phyloP scores from a whole-genome alignment of 306 rosid species.

The Cajanus cajan region DNA sequence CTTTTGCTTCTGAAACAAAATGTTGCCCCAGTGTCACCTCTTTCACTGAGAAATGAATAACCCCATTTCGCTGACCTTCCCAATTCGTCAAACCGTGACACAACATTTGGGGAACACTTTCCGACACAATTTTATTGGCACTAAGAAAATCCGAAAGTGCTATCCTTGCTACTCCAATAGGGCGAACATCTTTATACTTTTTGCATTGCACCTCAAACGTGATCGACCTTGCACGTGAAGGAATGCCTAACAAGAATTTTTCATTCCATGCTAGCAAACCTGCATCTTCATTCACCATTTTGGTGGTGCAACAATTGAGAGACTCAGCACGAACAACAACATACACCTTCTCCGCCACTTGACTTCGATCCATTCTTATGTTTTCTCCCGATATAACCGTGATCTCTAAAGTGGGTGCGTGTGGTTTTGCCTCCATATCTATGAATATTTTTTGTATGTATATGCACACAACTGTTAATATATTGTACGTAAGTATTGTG shows the following conservation, averaged over 20 bases:
- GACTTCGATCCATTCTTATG: constrained; percentile 24
- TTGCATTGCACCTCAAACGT: constrained; percentile 50
- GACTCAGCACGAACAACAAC: constrained; percentile 44
- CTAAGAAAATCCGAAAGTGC: constrained; percentile 49
- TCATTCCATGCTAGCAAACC: constrained; percentile 49
- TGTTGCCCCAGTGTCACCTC: neutral
- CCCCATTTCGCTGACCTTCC: constrained; percentile 53
- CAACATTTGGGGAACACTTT: constrained; percentile 34
- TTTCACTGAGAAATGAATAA: constrained; percentile 51
- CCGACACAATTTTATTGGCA: constrained; percentile 3
- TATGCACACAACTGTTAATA: too few relatives aligned
- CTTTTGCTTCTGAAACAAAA: neutral
- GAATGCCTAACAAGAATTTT: constrained; percentile 46
- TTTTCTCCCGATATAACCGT: constrained; percentile 49
- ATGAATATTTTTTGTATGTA: too few relatives aligned
- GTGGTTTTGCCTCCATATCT: neutral
- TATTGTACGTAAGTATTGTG: too few relatives aligned
- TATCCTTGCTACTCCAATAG: constrained; percentile 48
- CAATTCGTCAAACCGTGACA: constrained; percentile 55
- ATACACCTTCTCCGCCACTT: constrained; percentile 28
- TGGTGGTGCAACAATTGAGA: constrained; percentile 25
- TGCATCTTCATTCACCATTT: constrained; percentile 29
- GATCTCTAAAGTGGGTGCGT: constrained; percentile 40
- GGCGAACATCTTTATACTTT: constrained; percentile 23
- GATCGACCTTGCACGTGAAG: constrained; percentile 31